Evolutionary conservation across 495 filamentous ascomycete genomes (phyloP), one percentile per base, ranked within the genome.

Genomic region (Lophiotrema nucula): DNA sequence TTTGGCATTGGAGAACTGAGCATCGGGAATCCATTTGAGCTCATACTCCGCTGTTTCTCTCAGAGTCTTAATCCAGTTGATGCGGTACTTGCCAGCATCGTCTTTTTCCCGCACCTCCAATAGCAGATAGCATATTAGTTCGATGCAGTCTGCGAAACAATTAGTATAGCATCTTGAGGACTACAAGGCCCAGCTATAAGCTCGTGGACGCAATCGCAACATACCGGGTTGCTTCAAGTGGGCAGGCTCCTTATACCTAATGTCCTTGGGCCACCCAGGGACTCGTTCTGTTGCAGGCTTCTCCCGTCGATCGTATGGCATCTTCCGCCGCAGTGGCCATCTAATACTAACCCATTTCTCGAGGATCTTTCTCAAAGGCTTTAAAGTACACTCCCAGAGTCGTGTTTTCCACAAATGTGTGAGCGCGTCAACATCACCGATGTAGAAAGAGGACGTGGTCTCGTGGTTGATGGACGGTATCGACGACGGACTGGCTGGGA

Each of bases 391-490:
- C 22, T 46, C 38, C 8, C 46, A 8, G 16, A 45, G 19, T 2
- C 51, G 51, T 2, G 18, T 37, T 11, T 18, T 13, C 8, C 4
- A 31, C 25, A 45, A 55, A 27, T 13, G 12, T 19, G 13, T 25
- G 10, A 46, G 4, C 23, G 21, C 51, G 1, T 55, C 41, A 5
- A 31, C n/a, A 27, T 55, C 51, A 3, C 23, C 51, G 15, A 55
- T 27, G 41, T 45, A 31, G 38, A 55, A 46, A 8, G 18, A 5
- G 27, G 5, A 5, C 3, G 49, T 53, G 19, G 31, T 35, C n/a
- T 35, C 31, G 31, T 35, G n/a, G n/a, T n/a, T n/a, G n/a, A n/a
- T n/a, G n/a, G n/a, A n/a, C n/a, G n/a, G n/a, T n/a, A n/a, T n/a
- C n/a, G n/a, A n/a, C n/a, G n/a, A n/a, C n/a, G n/a, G n/a, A n/a